Evolutionary conservation across 305 asterid species (phyloP), one percentile per base, ranked within the genome.

Genomic region (Andrographis paniculata): DNA sequence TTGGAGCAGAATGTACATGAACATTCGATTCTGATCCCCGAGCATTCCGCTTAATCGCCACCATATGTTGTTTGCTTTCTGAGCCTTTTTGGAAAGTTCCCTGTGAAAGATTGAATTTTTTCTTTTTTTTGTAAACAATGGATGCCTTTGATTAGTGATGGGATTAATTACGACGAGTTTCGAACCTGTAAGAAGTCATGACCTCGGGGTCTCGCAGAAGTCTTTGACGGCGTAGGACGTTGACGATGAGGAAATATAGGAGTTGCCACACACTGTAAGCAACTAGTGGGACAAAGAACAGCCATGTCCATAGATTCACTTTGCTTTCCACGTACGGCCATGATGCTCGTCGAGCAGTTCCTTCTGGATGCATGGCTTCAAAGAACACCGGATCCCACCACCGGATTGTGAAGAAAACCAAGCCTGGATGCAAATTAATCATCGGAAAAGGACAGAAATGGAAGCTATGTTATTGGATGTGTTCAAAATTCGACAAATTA

Each of bases 31-130:
- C 51, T 80, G 81, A 50, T 87, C 96, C 38, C 99, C 99, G 0
- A 92, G 94, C 63, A 87, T 47, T 42, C 96, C 96, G n/a, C 96
- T 92, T 52, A 92, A 46, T 20, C 96, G 93, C 99, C 99, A 92
- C 96, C 96, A 92, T 28, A 75, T 0, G 56, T 84, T 92, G 71
- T 87, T 87, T 14, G 96, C 96, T 69, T 87, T 92, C 58, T 81
- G 86, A 49, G 99, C 99, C 23, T 87, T 87, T 49, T 92, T 87
- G 0, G 96, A 87, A 20, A 92, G 84, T 67, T 92, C 99, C 77
- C 99, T 92, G 49, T 35, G 28, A 9, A 55, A 24, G 4, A 4
- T 3, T 24, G 8, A 24, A 24, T 3, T 24, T 24, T n/a, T n/a
- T n/a, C n/a, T n/a, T n/a, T n/a, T n/a, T n/a, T n/a, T n/a, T n/a